Conservation (phyloP, 768 basidiomycete genomes). For the Ephemerocybe angulata region DNA sequence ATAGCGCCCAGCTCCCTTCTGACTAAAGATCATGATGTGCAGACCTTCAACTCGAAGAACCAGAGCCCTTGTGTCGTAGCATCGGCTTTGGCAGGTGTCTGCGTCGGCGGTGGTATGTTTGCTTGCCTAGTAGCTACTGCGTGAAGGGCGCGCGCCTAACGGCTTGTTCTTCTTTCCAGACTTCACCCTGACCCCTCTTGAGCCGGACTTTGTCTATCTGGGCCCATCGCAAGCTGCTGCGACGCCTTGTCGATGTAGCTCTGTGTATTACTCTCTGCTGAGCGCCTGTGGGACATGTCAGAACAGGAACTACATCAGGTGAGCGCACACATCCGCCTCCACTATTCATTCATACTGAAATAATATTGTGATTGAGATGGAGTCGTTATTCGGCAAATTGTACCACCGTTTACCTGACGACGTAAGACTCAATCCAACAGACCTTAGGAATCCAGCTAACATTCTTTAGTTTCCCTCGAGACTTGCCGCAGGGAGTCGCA, state of each 20-base stretch:
- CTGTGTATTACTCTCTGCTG: conserved; percentile 50
- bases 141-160: neutral
- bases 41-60: conserved; percentile 37
- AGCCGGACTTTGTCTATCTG: conserved; percentile 28
- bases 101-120: conserved; percentile 33
- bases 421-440: conserved; percentile 23
- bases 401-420: conserved; percentile 30
- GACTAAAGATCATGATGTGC: neutral
- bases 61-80: conserved; percentile 47
- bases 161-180: conserved; percentile 10
- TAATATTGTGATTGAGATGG: conserved; percentile 38
- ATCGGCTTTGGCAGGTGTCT: conserved; percentile 38
- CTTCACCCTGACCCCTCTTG: conserved; percentile 33
- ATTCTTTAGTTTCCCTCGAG: conserved; percentile 27
- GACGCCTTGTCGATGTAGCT: conserved; percentile 48
- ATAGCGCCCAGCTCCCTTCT: neutral
- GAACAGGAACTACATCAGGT: conserved; percentile 30
- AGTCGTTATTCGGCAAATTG: conserved; percentile 45
- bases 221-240: conserved; percentile 31
- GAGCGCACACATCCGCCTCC: conserved; percentile 2
- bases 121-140: neutral
- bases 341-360: neutral
- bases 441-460: neutral
- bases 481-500: conserved; percentile 38
- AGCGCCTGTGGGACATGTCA: conserved; percentile 53